Evolutionary conservation across 106 monocot species (phyloP).

Genomic region (Acanthochlamys bracteata): DNA sequence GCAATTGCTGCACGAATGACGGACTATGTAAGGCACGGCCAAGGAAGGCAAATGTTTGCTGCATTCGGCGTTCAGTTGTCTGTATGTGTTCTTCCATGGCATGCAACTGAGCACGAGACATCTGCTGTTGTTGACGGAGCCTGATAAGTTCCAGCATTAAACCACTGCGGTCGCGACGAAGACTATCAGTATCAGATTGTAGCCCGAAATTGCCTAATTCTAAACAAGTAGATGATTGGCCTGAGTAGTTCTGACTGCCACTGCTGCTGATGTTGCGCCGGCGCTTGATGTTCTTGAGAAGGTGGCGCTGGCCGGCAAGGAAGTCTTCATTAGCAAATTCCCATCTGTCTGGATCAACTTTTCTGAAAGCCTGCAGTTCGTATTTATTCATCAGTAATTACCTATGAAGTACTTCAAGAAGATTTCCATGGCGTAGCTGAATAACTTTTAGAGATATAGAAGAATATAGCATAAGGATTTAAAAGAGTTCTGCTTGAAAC

Average conservation of each 20-base stretch:
- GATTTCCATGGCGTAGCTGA: too few relatives aligned
- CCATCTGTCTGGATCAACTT: slow-evolving; percentile 32
- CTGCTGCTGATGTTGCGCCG: slow-evolving; percentile 11
- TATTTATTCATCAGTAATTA: too few relatives aligned
- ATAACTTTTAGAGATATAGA: too few relatives aligned
- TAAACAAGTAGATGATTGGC: neutral
- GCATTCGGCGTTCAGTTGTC: slow-evolving; percentile 32
- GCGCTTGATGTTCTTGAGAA: slow-evolving; percentile 36
- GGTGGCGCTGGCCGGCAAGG: slow-evolving; percentile 28
- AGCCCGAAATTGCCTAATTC: slow-evolving; percentile 20
- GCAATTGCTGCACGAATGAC: slow-evolving; percentile 16
- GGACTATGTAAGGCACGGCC: slow-evolving; percentile 32
- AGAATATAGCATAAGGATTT: too few relatives aligned
- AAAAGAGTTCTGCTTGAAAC: too few relatives aligned
- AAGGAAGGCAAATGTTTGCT: slow-evolving; percentile 42
- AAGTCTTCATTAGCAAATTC: slow-evolving; percentile 35
- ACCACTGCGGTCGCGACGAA: slow-evolving; percentile 23
- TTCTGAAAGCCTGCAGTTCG: slow-evolving; percentile 26
- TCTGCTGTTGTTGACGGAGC: slow-evolving; percentile 51
- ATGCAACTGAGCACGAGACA: slow-evolving; percentile 22
- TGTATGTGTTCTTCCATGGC: slow-evolving; percentile 38
- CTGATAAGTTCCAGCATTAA: slow-evolving; percentile 41
- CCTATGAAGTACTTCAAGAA: too few relatives aligned
- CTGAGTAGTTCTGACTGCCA: slow-evolving; percentile 1
- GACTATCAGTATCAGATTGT: slow-evolving; percentile 19